These are phyloP conservation scores for Colletotrichum sp. DNA, from an alignment of 2,329 filamentous ascomycete species.

Conservation along the genomic window DNA sequence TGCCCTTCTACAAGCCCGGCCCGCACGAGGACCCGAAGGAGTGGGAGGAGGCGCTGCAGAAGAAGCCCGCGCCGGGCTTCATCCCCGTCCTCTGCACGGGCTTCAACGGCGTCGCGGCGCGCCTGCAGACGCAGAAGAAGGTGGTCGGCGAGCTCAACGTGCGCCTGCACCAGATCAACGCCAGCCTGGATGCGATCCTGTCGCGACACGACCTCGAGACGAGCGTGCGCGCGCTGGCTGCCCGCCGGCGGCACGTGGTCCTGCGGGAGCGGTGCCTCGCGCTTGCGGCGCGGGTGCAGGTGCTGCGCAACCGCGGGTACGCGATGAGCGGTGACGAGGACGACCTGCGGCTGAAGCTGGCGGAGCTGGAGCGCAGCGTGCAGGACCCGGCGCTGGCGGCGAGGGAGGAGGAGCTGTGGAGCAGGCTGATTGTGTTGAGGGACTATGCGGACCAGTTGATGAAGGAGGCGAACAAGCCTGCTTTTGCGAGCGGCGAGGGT, in stretches of 20 bases:
- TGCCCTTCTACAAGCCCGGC: constrained; percentile 77
- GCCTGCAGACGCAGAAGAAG: constrained; percentile 74
- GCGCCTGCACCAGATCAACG: constrained; percentile 81
- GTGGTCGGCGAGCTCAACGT: constrained; percentile 74
- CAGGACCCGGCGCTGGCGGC: constrained; percentile 78
- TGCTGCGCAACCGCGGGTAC: constrained; percentile 81
- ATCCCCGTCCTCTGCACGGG: constrained; percentile 80
- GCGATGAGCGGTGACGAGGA: constrained; percentile 82
- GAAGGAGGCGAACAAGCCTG: constrained; percentile 74
- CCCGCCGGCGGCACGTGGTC: constrained; percentile 73
- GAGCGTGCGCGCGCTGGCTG: constrained; percentile 75
- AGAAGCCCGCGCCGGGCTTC: constrained; percentile 77
- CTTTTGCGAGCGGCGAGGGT: constrained; percentile 58
- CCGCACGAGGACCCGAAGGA: constrained; percentile 75
- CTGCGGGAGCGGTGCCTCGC: constrained; percentile 76
- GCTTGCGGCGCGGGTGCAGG: constrained; percentile 80
- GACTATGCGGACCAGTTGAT: constrained; percentile 76
- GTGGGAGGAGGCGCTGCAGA: constrained; percentile 84
- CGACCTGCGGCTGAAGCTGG: constrained; percentile 74
- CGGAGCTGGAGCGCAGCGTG: constrained; percentile 70
- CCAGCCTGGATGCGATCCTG: constrained; percentile 73
- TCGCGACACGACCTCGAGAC: constrained; percentile 79
- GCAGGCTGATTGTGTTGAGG: constrained; percentile 75
- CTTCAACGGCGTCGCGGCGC: constrained; percentile 73
- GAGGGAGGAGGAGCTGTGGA: constrained; percentile 85